Conservation (phyloP, 2,329 filamentous ascomycete species). For the Calonectria pseudoreteaudii region DNA sequence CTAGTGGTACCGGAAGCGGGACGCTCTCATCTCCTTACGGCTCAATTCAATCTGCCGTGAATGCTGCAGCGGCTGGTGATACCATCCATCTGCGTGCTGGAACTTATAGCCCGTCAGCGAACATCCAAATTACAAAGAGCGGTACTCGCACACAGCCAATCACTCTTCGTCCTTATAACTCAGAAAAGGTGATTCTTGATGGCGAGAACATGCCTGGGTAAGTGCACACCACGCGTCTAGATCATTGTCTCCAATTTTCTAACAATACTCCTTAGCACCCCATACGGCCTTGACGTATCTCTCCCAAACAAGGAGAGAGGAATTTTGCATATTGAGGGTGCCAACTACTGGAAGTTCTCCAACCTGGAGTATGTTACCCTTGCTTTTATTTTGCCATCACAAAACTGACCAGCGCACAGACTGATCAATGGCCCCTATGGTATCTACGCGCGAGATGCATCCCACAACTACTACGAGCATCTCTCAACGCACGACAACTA, state of each 20-base stretch:
- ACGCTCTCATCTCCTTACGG: slow-evolving; percentile 54
- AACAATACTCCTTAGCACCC: slow-evolving; percentile 49
- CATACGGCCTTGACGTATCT: slow-evolving; percentile 52
- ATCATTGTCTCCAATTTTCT: neutral
- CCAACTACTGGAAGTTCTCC: slow-evolving; percentile 59
- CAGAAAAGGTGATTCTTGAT: slow-evolving; percentile 59
- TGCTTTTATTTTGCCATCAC: fast-evolving
- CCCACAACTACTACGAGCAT: slow-evolving; percentile 52
- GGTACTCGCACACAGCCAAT: slow-evolving; percentile 55
- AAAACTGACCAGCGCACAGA: neutral
- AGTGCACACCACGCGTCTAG: neutral
- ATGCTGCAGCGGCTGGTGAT: slow-evolving; percentile 59
- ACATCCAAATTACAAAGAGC: slow-evolving; percentile 60
- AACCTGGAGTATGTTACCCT: slow-evolving; percentile 42
- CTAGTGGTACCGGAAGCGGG: slow-evolving; percentile 54
- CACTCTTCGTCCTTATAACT: slow-evolving; percentile 55
- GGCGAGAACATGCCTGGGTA: slow-evolving; percentile 51
- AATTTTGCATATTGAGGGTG: slow-evolving; percentile 58
- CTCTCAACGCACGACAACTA: slow-evolving; percentile 53
- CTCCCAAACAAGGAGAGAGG: slow-evolving; percentile 57
- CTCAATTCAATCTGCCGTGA: slow-evolving; percentile 60
- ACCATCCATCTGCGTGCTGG: slow-evolving; percentile 59
- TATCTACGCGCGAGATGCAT: slow-evolving; percentile 50
- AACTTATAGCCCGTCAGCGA: slow-evolving; percentile 58
- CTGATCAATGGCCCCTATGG: slow-evolving; percentile 54